Evolutionary conservation across 1,139 yeast species (phyloP).

Genomic region (Suhomyces maxii): DNA sequence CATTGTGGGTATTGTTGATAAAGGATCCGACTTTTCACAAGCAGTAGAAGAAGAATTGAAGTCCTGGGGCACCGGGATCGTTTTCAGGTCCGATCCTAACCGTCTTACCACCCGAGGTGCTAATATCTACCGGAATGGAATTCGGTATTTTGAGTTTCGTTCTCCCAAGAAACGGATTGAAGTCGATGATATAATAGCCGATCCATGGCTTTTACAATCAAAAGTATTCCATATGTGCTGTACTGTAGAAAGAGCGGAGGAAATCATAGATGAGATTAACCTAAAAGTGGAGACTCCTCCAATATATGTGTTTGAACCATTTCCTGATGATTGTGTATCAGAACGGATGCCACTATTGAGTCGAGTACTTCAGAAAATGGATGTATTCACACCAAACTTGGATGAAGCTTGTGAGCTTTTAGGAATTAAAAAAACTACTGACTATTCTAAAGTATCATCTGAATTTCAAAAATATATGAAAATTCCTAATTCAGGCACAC

Average conservation of each 20-base stretch:
- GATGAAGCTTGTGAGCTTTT: slow-evolving; percentile 73
- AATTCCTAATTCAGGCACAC: slow-evolving; percentile 45
- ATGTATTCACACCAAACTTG: slow-evolving; percentile 78
- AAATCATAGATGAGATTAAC: slow-evolving; percentile 40
- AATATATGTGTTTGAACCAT: slow-evolving; percentile 77
- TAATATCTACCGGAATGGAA: slow-evolving; percentile 67
- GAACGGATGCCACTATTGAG: slow-evolving; percentile 45
- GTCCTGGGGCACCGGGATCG: slow-evolving; percentile 62
- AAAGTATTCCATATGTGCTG: slow-evolving; percentile 71
- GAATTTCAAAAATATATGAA: slow-evolving; percentile 43
- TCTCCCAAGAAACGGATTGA: slow-evolving; percentile 67
- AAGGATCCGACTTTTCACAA: slow-evolving; percentile 74
- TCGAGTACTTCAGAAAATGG: slow-evolving; percentile 47
- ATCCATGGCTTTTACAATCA: slow-evolving; percentile 38
- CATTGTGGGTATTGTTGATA: slow-evolving; percentile 73
- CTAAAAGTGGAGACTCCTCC: slow-evolving; percentile 24
- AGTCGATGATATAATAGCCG: slow-evolving; percentile 53
- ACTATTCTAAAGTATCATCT: slow-evolving; percentile 38
- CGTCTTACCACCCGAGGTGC: slow-evolving; percentile 80
- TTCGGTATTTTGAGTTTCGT: slow-evolving; percentile 44
- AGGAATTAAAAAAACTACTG: slow-evolving; percentile 23
- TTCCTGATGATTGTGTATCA: slow-evolving; percentile 69
- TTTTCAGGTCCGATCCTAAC: slow-evolving; percentile 49
- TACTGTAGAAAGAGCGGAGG: slow-evolving; percentile 60
- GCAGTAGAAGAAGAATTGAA: slow-evolving; percentile 45